Conservation (phyloP, 768 basidiomycete species). For the Gloeophyllum trabeum region DNA sequence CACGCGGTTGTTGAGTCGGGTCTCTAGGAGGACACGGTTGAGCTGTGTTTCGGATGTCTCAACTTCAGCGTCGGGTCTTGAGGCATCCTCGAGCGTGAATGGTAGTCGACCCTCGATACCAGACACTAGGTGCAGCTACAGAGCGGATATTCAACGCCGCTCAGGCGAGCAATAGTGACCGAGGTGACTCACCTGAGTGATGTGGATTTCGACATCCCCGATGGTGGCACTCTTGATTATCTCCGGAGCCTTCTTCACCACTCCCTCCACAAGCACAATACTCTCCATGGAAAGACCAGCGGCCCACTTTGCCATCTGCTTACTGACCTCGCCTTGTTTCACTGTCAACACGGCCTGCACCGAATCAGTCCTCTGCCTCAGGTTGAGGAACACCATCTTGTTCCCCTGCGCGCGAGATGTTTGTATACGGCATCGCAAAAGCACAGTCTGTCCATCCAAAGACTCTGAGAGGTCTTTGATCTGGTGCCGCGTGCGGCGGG, state of each 20-base stretch:
- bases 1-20: constrained; percentile 88
- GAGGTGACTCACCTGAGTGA: constrained; percentile 51
- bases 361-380: constrained; percentile 80
- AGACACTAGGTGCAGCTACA: constrained; percentile 71
- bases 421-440: constrained; percentile 85
- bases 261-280: constrained; percentile 84
- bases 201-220: constrained; percentile 77
- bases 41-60: constrained; percentile 48
- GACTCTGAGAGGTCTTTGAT: constrained; percentile 52
- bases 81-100: constrained; percentile 89
- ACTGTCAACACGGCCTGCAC: constrained; percentile 79
- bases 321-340: constrained; percentile 69
- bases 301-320: constrained; percentile 96
- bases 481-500: constrained; percentile 44
- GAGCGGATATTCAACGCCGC: neutral
- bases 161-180: neutral
- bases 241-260: constrained; percentile 67
- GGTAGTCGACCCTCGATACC: constrained; percentile 74
- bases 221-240: constrained; percentile 89
- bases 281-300: constrained; percentile 71
- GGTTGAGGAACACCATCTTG: constrained; percentile 91
- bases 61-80: constrained; percentile 67
- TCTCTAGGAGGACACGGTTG: constrained; percentile 82
- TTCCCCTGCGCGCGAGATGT: constrained; percentile 86
- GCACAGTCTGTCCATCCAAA: constrained; percentile 62